Evolutionary conservation across 164 flowering plant genomes (phyloP).

Genomic region (Liquidambar formosana): DNA sequence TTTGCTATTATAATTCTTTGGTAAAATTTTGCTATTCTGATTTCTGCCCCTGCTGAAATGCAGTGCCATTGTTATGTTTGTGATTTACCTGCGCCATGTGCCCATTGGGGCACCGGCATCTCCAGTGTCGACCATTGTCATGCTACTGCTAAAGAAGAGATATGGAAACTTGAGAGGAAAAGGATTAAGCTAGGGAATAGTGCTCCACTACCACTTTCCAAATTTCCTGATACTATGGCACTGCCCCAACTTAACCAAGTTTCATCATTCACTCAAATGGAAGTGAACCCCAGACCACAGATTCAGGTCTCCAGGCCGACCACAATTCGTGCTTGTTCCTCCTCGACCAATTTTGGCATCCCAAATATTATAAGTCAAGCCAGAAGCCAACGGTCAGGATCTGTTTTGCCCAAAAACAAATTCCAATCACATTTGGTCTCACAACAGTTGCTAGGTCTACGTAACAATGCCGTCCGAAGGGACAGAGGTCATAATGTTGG

Average conservation of each 20-base stretch:
- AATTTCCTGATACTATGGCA: conserved; percentile 16
- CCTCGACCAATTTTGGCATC: conserved; percentile 17
- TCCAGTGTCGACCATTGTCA: conserved; percentile 68
- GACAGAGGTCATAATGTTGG: conserved; percentile 22
- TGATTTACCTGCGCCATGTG: conserved; percentile 81
- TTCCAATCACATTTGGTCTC: conserved; percentile 14
- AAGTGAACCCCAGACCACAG: conserved; percentile 16
- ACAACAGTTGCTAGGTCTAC: conserved; percentile 17
- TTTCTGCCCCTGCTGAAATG: conserved; percentile 14
- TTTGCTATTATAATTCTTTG: neutral
- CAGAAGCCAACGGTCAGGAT: conserved; percentile 20
- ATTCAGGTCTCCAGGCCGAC: conserved; percentile 26
- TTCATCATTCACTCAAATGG: conserved; percentile 13
- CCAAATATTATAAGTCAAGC: conserved; percentile 27
- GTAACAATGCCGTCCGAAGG: conserved; percentile 13
- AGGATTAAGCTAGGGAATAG: conserved; percentile 27
- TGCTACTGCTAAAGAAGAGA: conserved; percentile 75
- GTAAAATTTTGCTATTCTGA: neutral
- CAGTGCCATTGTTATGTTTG: conserved; percentile 99
- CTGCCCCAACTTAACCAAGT: conserved; percentile 14
- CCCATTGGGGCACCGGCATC: conserved; percentile 66
- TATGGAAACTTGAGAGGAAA: conserved; percentile 60
- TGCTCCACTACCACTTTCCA: conserved; percentile 15
- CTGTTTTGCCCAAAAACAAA: conserved; percentile 22
- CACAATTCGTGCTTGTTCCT: conserved; percentile 32